phyloP scores from a whole-genome alignment of 352 stramenopile genomes.

The Paralagenidium karlingii region DNA sequence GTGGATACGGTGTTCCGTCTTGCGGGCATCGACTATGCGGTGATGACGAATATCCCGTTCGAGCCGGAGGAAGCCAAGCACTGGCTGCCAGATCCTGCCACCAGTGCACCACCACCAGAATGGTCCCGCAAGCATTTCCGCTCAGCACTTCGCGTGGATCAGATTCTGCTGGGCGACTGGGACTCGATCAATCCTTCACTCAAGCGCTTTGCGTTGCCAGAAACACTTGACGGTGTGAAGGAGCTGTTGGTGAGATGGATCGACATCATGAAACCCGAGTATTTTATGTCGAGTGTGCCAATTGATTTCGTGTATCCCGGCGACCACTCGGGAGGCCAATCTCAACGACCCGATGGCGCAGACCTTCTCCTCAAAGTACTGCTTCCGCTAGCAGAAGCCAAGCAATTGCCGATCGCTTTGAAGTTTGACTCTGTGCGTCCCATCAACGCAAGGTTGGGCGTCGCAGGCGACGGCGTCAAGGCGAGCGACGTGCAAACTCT shows the following conservation, averaged over 20 bases:
- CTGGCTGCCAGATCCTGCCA: constrained; percentile 29
- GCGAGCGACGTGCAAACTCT: constrained; percentile 81
- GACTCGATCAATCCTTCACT: constrained; percentile 51
- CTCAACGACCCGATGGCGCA: constrained; percentile 19
- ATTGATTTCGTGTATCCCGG: constrained; percentile 73
- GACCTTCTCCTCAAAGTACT: constrained; percentile 82
- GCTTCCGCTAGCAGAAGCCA: constrained; percentile 79
- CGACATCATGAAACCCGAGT: constrained; percentile 87
- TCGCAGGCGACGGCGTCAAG: constrained; percentile 87
- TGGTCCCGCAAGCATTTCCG: constrained; percentile 70
- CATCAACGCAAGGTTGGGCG: constrained; percentile 69
- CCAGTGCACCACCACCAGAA: constrained; percentile 19
- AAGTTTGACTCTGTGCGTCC: constrained; percentile 88
- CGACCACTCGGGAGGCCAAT: constrained; percentile 10
- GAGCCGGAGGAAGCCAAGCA: constrained; percentile 30
- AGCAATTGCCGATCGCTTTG: constrained; percentile 84
- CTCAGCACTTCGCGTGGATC: constrained; percentile 86
- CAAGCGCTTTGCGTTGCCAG: constrained; percentile 29
- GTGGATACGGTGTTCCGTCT: constrained; percentile 63
- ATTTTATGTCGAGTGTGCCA: constrained; percentile 91
- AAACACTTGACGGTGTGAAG: constrained; percentile 66
- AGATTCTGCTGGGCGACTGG: constrained; percentile 81
- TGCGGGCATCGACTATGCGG: constrained; percentile 75
- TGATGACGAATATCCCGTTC: constrained; percentile 95
- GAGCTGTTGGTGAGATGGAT: constrained; percentile 85